Evolutionary conservation across 345 rosid species (phyloP), one percentile per base, ranked within the genome.

Genomic region (Eucalyptus shirleyi): DNA sequence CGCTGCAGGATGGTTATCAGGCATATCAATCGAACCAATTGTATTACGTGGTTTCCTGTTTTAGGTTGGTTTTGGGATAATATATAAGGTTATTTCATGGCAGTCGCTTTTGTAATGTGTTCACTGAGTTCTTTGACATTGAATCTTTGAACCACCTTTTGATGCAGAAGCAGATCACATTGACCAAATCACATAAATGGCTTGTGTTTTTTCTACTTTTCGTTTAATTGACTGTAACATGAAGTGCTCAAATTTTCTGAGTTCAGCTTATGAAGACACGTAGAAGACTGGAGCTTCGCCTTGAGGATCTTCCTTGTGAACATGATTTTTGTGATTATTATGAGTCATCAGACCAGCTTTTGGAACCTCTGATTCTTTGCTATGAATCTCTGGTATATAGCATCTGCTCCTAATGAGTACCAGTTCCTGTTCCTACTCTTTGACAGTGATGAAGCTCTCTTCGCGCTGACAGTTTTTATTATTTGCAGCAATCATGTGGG

Each of bases 221-320:
- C 3, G 5, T 77, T 72, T 77, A 37, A 21, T 21, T 37, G 81
- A 69, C 28, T 77, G 47, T 77, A 77, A 77, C 47, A 11, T 77
- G 45, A 77, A 77, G 45, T 77, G 47, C 47, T 60, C 30, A 50
- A 51, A 88, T 32, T 47, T 89, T 21, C 91, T 87, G 87, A 42
- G 91, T 90, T 92, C 93, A 98, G 99, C 99, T 98, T 91, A 92
- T 93, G 95, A 97, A 93, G 95, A 93, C 99, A 65, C 90, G 94
- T 90, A 94, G 93, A 89, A 92, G 97, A 90, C 93, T 97, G 91
- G 99, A 98, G 91, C 95, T 95, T 90, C 94, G 95, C 88, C 97
- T 98, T 45, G 99, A 97, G 94, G 98, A 95, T 94, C 96, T 97
- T 93, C 99, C 98, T 32, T 96, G 99, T 91, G 99, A 97, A 88